Evolutionary conservation across 2,329 filamentous ascomycete genomes (phyloP).

Genomic region (Zalaria obscura): DNA sequence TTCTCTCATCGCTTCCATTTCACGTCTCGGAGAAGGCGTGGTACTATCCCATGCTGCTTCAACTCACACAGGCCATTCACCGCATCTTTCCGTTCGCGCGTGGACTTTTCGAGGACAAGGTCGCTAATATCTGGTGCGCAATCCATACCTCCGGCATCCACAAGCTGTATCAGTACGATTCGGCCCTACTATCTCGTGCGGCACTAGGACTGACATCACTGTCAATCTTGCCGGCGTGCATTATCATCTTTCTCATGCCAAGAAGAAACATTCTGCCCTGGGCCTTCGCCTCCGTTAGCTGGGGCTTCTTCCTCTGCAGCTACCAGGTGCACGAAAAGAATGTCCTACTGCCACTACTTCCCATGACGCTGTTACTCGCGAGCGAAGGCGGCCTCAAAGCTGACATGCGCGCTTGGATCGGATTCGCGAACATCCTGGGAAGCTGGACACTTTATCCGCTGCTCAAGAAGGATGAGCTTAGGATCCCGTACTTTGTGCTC

Average conservation of each 20-base stretch:
- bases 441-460: constrained; percentile 91
- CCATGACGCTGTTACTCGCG: constrained; percentile 79
- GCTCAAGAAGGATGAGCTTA: constrained; percentile 68
- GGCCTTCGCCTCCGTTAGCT: constrained; percentile 70
- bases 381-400: constrained; percentile 64
- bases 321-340: constrained; percentile 99
- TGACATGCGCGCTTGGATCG: constrained; percentile 74
- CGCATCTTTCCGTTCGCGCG: constrained; percentile 92
- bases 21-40: constrained; percentile 46
- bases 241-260: constrained; percentile 66
- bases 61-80: constrained; percentile 71
- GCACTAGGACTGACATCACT: constrained; percentile 62
- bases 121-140: constrained; percentile 96
- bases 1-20: constrained; percentile 48
- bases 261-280: constrained; percentile 63
- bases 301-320: constrained; percentile 95
- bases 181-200: constrained; percentile 56
- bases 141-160: constrained; percentile 60
- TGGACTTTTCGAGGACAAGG: constrained; percentile 97
- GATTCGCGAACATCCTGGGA: constrained; percentile 84
- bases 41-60: constrained; percentile 63
- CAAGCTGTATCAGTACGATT: constrained; percentile 67
- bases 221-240: constrained; percentile 65
- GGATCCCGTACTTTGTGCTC: constrained; percentile 72
- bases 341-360: constrained; percentile 77